phyloP scores from a whole-genome alignment of 768 basidiomycete species.

The Phylloporus sp. region DNA sequence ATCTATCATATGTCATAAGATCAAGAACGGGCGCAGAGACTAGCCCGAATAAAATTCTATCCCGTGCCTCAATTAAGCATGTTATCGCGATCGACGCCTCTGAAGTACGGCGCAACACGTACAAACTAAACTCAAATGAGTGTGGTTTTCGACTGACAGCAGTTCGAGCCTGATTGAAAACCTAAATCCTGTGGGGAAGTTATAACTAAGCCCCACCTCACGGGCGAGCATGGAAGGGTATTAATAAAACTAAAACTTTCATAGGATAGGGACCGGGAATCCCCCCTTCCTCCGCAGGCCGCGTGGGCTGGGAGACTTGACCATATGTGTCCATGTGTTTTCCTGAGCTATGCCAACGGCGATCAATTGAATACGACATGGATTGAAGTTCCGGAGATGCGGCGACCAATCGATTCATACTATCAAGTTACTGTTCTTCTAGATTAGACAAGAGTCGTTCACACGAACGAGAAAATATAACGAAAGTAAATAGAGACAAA shows the following conservation, averaged over 20 bases:
- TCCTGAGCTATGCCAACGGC: slow-evolving; percentile 30
- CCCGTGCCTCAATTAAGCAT: slow-evolving; percentile 24
- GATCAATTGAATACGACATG: slow-evolving; percentile 34
- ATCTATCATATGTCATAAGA: slow-evolving; percentile 14
- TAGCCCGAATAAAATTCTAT: slow-evolving; percentile 3
- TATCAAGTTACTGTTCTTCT: slow-evolving; percentile 1
- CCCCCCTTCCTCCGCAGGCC: slow-evolving; percentile 16
- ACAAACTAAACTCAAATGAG: slow-evolving; percentile 47
- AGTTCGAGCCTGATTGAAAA: slow-evolving; percentile 5
- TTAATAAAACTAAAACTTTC: slow-evolving; percentile 13
- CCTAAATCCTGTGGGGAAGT: slow-evolving; percentile 18
- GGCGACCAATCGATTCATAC: slow-evolving; percentile 1
- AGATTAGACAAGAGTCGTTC: slow-evolving; percentile 18
- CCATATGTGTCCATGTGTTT: slow-evolving; percentile 30
- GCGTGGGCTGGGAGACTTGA: slow-evolving; percentile 24
- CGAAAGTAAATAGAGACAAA: slow-evolving; percentile 15
- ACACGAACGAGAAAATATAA: slow-evolving; percentile 14
- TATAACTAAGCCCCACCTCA: neutral
- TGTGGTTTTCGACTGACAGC: slow-evolving; percentile 51
- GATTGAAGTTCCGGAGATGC: slow-evolving; percentile 24
- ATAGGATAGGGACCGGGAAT: slow-evolving; percentile 14
- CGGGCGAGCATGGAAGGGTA: slow-evolving; percentile 9
- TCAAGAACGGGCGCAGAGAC: slow-evolving; percentile 11
- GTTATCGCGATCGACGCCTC: slow-evolving; percentile 30
- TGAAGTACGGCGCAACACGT: slow-evolving; percentile 14